phyloP scores from a whole-genome alignment of 768 basidiomycete species.

The Panaeolus papilionaceus region DNA sequence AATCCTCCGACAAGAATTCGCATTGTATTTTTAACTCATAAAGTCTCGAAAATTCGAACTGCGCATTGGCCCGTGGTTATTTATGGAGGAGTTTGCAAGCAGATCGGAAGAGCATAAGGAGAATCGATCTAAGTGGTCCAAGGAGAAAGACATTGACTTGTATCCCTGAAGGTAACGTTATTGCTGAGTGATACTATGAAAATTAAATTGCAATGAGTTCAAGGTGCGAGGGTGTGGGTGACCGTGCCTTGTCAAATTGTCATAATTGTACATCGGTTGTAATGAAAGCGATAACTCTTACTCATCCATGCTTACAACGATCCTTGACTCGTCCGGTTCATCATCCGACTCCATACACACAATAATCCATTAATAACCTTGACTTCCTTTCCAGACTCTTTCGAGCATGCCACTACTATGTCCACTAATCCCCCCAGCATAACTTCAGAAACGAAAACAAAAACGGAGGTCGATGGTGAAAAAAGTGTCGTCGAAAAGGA shows the following conservation, averaged over 20 bases:
- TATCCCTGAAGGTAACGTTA: too few relatives aligned
- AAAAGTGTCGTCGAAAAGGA: neutral
- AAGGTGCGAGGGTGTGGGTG: neutral
- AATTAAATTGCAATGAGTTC: neutral
- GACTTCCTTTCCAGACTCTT: neutral
- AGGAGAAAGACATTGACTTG: neutral
- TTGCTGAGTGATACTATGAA: too few relatives aligned
- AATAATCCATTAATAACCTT: neutral
- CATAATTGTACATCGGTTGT: neutral
- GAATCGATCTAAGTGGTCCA: neutral
- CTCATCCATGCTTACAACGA: constrained; percentile 11
- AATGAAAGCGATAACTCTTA: constrained; percentile 2
- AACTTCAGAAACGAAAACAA: neutral
- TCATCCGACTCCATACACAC: constrained; percentile 9
- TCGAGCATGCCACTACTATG: constrained; percentile 6
- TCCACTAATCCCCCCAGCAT: neutral
- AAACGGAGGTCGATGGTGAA: neutral
- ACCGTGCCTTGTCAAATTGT: neutral
- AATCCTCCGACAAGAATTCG: neutral
- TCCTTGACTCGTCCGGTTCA: constrained; percentile 11
- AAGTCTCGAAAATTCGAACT: neutral
- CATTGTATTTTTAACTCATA: neutral
- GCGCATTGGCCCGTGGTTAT: neutral
- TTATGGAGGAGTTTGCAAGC: neutral
- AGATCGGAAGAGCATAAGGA: neutral